These are phyloP conservation scores for Xylariales sp. DNA, from an alignment of 2,329 filamentous ascomycete genomes.

Conservation along the genomic window DNA sequence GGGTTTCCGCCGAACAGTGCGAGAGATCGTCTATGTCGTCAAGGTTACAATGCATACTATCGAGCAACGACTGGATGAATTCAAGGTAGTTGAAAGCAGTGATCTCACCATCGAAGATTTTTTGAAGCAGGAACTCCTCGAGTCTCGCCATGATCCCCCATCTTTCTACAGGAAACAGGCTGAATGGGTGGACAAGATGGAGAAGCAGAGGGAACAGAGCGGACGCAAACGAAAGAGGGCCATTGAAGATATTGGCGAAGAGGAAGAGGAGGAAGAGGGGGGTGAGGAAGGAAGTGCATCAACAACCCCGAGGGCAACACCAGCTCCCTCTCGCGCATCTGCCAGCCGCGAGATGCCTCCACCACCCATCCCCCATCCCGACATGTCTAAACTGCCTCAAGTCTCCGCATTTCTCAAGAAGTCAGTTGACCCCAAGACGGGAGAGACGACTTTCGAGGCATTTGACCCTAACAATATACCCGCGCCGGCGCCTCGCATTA, in stretches of 20 bases:
- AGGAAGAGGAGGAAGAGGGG: constrained; percentile 9
- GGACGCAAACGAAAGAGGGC: constrained; percentile 41
- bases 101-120: constrained; percentile 86
- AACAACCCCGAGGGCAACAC: background rate
- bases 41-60: constrained; percentile 95
- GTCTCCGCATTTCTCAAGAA: constrained; percentile 24
- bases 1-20: constrained; percentile 88
- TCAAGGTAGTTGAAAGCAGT: constrained; percentile 80
- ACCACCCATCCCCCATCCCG: constrained; percentile 22
- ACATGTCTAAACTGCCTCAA: constrained; percentile 21
- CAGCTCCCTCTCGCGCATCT: background rate
- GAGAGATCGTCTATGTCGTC: constrained; percentile 96
- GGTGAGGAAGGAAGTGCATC: background rate
- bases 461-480: constrained; percentile 23
- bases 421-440: constrained; percentile 21
- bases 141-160: constrained; percentile 74
- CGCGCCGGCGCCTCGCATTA: constrained; percentile 13
- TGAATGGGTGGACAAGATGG: constrained; percentile 51
- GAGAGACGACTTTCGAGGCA: constrained; percentile 18
- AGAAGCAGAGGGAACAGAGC: constrained; percentile 35
- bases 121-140: constrained; percentile 64
- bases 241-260: constrained; percentile 28
- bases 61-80: constrained; percentile 86
- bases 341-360: constrained; percentile 21
- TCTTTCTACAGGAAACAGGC: constrained; percentile 68